Evolutionary conservation across 768 basidiomycete genomes (phyloP).

Genomic region (Naganishia randhawae): DNA sequence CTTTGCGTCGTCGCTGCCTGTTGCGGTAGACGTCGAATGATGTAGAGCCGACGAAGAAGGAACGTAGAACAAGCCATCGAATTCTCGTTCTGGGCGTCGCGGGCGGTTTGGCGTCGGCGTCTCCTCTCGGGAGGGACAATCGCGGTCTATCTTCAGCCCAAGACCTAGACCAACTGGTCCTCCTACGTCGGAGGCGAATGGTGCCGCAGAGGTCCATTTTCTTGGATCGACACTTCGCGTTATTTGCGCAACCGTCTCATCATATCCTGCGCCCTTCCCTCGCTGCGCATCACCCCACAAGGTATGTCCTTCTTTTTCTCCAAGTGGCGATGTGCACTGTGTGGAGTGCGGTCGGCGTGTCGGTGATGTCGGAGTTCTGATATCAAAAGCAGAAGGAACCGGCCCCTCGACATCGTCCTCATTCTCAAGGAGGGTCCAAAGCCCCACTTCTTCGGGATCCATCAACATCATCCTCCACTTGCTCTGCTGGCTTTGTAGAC

Average conservation of each 20-base stretch:
- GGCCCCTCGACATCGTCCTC: background rate
- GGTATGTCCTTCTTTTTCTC: background rate
- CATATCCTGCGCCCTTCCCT: background rate
- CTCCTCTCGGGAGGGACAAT: background rate
- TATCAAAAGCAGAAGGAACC: background rate
- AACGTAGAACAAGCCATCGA: constrained; percentile 16
- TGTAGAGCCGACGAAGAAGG: background rate
- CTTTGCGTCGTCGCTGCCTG: background rate
- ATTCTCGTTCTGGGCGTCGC: background rate
- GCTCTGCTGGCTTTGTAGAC: background rate
- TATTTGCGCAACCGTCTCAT: background rate
- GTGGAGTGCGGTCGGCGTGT: too few relatives aligned
- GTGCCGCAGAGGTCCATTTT: background rate
- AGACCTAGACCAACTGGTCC: background rate
- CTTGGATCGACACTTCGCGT: background rate
- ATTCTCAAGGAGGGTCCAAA: constrained; percentile 4
- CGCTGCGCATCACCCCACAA: background rate
- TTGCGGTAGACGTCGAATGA: background rate
- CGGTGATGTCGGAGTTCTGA: too few relatives aligned
- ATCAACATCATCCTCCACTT: constrained; percentile 11
- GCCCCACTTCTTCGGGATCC: constrained; percentile 13
- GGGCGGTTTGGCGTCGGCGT: background rate
- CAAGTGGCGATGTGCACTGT: too few relatives aligned
- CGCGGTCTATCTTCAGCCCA: background rate
- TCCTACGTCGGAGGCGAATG: background rate